These are phyloP conservation scores for Dioscorea alata DNA, from an alignment of 106 monocot genomes.

Conservation along the genomic window DNA sequence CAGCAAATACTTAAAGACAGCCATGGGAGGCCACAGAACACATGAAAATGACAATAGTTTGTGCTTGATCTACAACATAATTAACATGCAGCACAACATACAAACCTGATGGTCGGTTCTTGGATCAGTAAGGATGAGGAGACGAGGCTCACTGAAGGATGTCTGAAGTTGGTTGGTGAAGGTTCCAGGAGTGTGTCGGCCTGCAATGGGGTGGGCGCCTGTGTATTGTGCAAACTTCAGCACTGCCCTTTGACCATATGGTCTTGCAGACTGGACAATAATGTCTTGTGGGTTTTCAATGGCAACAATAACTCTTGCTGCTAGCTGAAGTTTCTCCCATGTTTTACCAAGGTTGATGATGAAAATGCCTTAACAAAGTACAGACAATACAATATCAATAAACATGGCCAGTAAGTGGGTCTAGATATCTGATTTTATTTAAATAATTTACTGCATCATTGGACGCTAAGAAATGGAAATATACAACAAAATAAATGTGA, in stretches of 20 bases:
- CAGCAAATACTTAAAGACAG: background rate
- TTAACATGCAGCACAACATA: background rate
- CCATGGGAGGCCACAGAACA: too few relatives aligned
- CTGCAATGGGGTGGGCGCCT: conserved; percentile 90
- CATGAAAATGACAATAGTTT: too few relatives aligned
- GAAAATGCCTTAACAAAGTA: conserved; percentile 38
- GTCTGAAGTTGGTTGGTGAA: conserved; percentile 90
- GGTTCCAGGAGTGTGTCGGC: conserved; percentile 90
- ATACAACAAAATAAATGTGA: too few relatives aligned
- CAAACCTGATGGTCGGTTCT: conserved; percentile 88
- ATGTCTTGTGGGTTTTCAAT: conserved; percentile 81
- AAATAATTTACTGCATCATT: too few relatives aligned
- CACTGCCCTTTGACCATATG: conserved; percentile 86
- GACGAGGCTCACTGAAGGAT: conserved; percentile 83
- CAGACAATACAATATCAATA: too few relatives aligned
- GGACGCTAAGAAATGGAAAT: too few relatives aligned
- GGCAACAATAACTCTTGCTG: conserved; percentile 63
- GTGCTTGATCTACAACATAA: too few relatives aligned
- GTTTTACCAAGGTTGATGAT: conserved; percentile 80
- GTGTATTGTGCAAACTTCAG: conserved; percentile 90
- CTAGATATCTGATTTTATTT: too few relatives aligned
- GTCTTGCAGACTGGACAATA: conserved; percentile 87
- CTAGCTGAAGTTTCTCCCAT: conserved; percentile 59
- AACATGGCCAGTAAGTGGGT: too few relatives aligned
- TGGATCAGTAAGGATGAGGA: conserved; percentile 90